Evolutionary conservation across 371 early-diverging fungal species (phyloP), one percentile per base, ranked within the genome.

Genomic region (Basidiobolus meristosporus): DNA sequence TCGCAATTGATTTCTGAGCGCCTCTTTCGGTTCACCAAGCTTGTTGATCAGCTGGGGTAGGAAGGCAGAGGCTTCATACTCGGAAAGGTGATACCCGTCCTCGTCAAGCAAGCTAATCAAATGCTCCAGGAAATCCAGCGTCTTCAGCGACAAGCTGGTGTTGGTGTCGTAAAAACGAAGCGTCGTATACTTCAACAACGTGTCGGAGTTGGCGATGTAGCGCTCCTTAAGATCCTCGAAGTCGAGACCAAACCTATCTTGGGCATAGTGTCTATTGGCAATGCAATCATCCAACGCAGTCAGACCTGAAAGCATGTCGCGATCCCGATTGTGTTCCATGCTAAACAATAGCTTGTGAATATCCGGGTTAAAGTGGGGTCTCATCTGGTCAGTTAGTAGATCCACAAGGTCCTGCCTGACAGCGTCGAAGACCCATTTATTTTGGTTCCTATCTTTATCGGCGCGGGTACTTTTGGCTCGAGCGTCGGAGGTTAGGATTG

Each of bases 131-230:
- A 87, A 40, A 32, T 89, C 90, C 16, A 90, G 53, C 39, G 71
- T 71, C 48, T 82, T 83, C 35, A 89, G 60, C 28, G 80, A 51
- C 55, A 84, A 78, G 38, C 71, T 77, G 0, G 90, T 86, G 44
- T 74, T 80, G n/a, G 85, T 82, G 43, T 90, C 90, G 52, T 71
- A 78, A 60, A 89, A 76, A 11, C 90, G 73, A 17, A 90, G 53
- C 12, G 86, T 81, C 37, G 83, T 33, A 45, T 88, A 89, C 46
- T 86, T 87, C 29, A 90, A 56, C 26, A 89, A 52, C 11, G 89
- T 43, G 46, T 90, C 90, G 1, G 71, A 53, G 53, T 73, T 71
- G 21, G 70, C 71, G 10, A 82, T 46, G 39, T 57, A 69, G 11
- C 80, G 65, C 18, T 47, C 40, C 31, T 52, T 62, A 40, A 68